phyloP scores from a whole-genome alignment of 2,329 filamentous ascomycete genomes.

The Pestalotiopsis sp. region DNA sequence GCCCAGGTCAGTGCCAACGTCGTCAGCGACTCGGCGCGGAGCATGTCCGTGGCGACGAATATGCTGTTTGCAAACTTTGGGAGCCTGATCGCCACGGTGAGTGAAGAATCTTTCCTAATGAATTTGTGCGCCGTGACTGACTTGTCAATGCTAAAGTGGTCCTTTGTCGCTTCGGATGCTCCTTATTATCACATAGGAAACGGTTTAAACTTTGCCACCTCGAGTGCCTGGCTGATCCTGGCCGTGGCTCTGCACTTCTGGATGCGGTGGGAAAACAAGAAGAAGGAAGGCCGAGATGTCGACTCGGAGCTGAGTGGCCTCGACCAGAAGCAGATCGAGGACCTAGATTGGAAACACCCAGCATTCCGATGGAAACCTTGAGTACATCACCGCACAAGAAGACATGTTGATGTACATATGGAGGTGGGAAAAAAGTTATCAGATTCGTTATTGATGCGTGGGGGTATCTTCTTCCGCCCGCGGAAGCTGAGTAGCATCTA shows the following conservation, averaged over 20 bases:
- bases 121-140: background rate
- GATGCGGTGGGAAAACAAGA: constrained; percentile 64
- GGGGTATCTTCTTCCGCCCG: constrained; percentile 5
- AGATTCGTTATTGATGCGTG: constrained; percentile 4
- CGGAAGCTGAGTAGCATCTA: constrained; percentile 1
- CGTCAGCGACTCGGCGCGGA: constrained; percentile 66
- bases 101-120: background rate
- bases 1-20: constrained; percentile 67
- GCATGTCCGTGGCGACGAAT: constrained; percentile 60
- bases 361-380: constrained; percentile 58
- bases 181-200: constrained; percentile 73
- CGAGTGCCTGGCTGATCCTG: constrained; percentile 52
- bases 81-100: constrained; percentile 59
- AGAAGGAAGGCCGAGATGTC: constrained; percentile 51
- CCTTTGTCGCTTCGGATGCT: constrained; percentile 63
- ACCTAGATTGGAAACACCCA: constrained; percentile 65
- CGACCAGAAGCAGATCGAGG: constrained; percentile 49
- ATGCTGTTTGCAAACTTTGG: constrained; percentile 69
- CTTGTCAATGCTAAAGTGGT: constrained; percentile 42
- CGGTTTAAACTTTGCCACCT: constrained; percentile 66
- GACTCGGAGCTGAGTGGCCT: constrained; percentile 54
- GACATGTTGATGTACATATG: background rate
- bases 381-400: background rate
- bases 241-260: constrained; percentile 53
- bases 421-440: background rate